phyloP scores from a whole-genome alignment of 2,329 filamentous ascomycete species.

The Kalmusia sp. region DNA sequence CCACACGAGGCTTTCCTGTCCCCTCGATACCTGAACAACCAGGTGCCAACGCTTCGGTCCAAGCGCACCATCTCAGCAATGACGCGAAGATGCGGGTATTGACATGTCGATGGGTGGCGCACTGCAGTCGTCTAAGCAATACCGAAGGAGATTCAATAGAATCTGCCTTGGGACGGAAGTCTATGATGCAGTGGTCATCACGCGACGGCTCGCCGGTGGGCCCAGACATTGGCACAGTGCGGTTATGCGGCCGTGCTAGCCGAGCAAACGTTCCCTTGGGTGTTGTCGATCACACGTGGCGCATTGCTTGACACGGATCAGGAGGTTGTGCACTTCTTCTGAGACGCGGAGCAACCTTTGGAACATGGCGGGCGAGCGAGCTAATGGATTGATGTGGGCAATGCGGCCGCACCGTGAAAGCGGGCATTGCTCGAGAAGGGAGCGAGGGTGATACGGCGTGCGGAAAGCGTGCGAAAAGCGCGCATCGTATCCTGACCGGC shows the following conservation, averaged over 20 bases:
- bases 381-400: too few species aligned
- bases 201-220: conserved; percentile 6
- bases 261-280: conserved; percentile 1
- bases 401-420: too few species aligned
- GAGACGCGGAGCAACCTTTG: too few species aligned
- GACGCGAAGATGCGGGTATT: not conserved
- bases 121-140: not conserved
- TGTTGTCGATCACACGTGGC: conserved; percentile 9
- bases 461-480: too few species aligned
- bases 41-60: too few species aligned
- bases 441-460: too few species aligned
- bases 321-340: too few species aligned
- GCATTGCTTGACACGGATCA: not conserved
- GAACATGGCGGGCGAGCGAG: too few species aligned
- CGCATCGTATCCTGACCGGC: too few species aligned
- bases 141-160: conserved; percentile 5
- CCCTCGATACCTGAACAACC: not conserved
- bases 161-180: conserved; percentile 11
- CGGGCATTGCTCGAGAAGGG: too few species aligned
- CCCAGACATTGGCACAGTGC: not conserved
- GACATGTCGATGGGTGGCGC: not conserved
- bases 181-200: conserved; percentile 11
- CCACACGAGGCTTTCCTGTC: not conserved
- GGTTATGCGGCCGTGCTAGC: conserved; percentile 13
- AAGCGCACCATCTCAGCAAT: not conserved